Conservation (phyloP, 1,139 yeast genomes). For the Hansenula lynferdii region DNA sequence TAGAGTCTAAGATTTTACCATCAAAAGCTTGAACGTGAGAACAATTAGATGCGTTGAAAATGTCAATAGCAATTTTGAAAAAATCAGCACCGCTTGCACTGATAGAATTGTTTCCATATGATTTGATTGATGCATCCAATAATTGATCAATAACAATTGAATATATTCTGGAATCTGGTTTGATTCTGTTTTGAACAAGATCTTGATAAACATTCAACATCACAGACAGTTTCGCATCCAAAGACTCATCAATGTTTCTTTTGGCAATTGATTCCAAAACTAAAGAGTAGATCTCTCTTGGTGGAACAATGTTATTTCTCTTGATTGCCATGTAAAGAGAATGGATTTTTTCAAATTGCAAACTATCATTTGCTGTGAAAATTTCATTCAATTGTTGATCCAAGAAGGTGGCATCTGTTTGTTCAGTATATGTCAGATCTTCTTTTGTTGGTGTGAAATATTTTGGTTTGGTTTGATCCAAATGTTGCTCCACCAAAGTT, state of each 20-base stretch:
- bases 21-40: slow-evolving; percentile 29
- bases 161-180: slow-evolving; percentile 53
- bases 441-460: slow-evolving; percentile 6
- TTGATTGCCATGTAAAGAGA: slow-evolving; percentile 33
- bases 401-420: slow-evolving; percentile 16
- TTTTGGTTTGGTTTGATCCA: slow-evolving; percentile 4
- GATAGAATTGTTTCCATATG: slow-evolving; percentile 29
- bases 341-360: slow-evolving; percentile 30
- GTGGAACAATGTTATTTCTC: slow-evolving; percentile 31
- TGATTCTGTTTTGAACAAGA: slow-evolving; percentile 42
- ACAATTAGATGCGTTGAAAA: slow-evolving; percentile 43
- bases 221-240: slow-evolving; percentile 49
- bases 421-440: slow-evolving; percentile 12
- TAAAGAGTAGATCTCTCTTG: slow-evolving; percentile 26
- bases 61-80: slow-evolving; percentile 57
- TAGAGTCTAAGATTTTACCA: slow-evolving; percentile 25
- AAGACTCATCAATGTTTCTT: slow-evolving; percentile 32
- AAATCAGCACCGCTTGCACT: slow-evolving; percentile 52
- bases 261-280: slow-evolving; percentile 29
- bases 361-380: slow-evolving; percentile 7
- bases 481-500: neutral
- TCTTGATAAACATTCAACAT: slow-evolving; percentile 66
- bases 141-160: slow-evolving; percentile 46
- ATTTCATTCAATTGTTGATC: slow-evolving; percentile 15
- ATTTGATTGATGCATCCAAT: slow-evolving; percentile 42